Evolutionary conservation across 2,329 filamentous ascomycete species (phyloP).

Genomic region (Colletotrichum eleusines): DNA sequence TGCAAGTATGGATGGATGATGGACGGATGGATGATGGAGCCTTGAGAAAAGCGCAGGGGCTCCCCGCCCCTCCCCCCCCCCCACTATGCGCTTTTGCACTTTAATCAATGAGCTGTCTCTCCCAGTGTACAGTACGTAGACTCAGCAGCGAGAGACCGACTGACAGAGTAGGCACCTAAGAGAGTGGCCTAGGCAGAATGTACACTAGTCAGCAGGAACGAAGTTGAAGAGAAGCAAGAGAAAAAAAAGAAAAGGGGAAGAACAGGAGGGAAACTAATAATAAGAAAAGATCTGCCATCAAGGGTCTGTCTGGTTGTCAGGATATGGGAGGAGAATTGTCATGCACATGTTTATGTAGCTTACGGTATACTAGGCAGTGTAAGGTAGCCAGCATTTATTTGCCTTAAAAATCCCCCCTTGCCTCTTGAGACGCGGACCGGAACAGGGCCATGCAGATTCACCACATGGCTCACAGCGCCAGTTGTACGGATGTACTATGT

Average conservation of each 20-base stretch:
- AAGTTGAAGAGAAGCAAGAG: not conserved
- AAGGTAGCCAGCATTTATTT: not conserved
- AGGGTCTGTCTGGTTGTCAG: not conserved
- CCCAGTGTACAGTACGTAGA: slow-evolving; percentile 6
- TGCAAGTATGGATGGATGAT: not conserved
- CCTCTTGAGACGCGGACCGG: not conserved
- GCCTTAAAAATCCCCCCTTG: not conserved
- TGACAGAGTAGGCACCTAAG: not conserved
- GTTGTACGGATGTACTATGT: not conserved
- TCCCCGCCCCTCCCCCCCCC: not conserved
- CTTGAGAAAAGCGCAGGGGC: not conserved
- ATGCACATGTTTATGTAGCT: not conserved
- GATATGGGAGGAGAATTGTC: not conserved
- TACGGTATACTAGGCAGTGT: not conserved
- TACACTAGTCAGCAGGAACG: not conserved
- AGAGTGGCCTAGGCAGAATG: too few species aligned
- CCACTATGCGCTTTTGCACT: slow-evolving; percentile 22
- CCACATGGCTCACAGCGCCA: not conserved
- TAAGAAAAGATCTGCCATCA: not conserved
- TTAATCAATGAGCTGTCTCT: slow-evolving; percentile 16
- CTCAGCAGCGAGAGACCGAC: not conserved
- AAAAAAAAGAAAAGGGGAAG: not conserved
- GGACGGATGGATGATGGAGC: not conserved
- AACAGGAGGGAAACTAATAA: not conserved
- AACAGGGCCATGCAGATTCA: slow-evolving; percentile 7